Evolutionary conservation across 345 rosid genomes (phyloP), one percentile per base, ranked within the genome.

Genomic region (Ceriops zippeliana): DNA sequence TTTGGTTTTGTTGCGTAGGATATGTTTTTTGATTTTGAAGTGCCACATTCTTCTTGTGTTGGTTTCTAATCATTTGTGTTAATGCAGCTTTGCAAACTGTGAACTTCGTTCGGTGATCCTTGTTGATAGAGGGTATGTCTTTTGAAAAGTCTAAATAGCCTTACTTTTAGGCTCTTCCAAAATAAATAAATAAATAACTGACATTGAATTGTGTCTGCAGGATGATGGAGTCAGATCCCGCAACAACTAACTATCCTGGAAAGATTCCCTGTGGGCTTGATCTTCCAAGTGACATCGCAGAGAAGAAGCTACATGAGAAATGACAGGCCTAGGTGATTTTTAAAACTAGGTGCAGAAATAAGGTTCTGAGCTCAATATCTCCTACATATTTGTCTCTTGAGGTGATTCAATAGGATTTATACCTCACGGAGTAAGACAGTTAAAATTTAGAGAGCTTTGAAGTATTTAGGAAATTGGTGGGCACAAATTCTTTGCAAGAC

Each of bases 51-150:
- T 3, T 60, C 35, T 13, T 67, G 6, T 68, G 57, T 10, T 42
- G 30, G 17, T 52, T 63, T 56, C 62, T 71, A 70, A 67, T 73
- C 62, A 58, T 53, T 56, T 42, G 21, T 69, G 38, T 75, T 19
- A 35, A 5, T 80, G 83, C 87, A 91, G 96, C 62, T 89, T 91
- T 62, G 75, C 80, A 1, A 91, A 91, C 38, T 86, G 97, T 68
- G 91, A 87, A 85, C 91, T 87, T 28, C 91, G 91, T 2, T 89
- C 97, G 0, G 24, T 86, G 78, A 83, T 82, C 68, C 35, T 86
- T 19, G 82, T 85, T 15, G 87, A 91, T 63, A 83, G 77, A 80
- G 69, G 90, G 91, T 89, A 10, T 52, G 28, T 22, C 7, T 21
- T 72, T 31, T 46, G 13, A 10, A 34, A 24, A 7, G 9, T 17